Evolutionary conservation across 495 filamentous ascomycete genomes (phyloP), one percentile per base, ranked within the genome.

Genomic region (Niebla homalea): DNA sequence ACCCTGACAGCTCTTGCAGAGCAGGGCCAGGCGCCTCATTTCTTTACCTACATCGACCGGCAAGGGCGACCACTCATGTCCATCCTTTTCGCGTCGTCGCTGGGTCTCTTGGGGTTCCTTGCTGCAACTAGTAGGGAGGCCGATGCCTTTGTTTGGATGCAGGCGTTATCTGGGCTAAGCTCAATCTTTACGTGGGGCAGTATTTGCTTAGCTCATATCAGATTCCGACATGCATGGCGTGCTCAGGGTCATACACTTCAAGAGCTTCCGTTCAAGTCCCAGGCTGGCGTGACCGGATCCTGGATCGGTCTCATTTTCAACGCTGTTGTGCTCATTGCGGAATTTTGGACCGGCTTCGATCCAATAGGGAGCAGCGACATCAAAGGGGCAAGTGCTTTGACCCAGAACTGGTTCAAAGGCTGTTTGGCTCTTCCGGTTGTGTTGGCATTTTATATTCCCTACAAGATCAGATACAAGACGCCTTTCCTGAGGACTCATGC

Each of bases 101-200:
- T 94, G 22, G 90, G 90, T 38, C 68, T 94, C 19, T 74, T 97
- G 3, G 79, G 79, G 29, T 96, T 83, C 70, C 71, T 93, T 15
- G 82, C 87, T 29, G 84, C 84, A 20, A 78, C 84, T 4, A 53
- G 71, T 26, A 63, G 75, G 48, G 70, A 87, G 59, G 67, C 70
- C 15, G 66, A 76, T 2, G 85, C 87, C 0, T 86, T 96, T 53
- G 68, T 70, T 29, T 97, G 90, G 90, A 84, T 97, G 71, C 74
- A 94, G 53, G 86, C 90, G 36, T 76, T 94, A 39, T 93, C 87
- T 0, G 89, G 86, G 40, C 76, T 97, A 11, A 89, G 84, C 0
- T 85, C 84, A 19, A 83, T 96, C 67, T 87, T 96, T 70, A 95
- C 90, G 35, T 96, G 90, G 90, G 83, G 80, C 45, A 88, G 83